A percentile compares a stretch with the other conserved stretches of the same genome.
phyloP scores from a whole-genome alignment of 345 rosid species.

The Theobroma cacao region DNA sequence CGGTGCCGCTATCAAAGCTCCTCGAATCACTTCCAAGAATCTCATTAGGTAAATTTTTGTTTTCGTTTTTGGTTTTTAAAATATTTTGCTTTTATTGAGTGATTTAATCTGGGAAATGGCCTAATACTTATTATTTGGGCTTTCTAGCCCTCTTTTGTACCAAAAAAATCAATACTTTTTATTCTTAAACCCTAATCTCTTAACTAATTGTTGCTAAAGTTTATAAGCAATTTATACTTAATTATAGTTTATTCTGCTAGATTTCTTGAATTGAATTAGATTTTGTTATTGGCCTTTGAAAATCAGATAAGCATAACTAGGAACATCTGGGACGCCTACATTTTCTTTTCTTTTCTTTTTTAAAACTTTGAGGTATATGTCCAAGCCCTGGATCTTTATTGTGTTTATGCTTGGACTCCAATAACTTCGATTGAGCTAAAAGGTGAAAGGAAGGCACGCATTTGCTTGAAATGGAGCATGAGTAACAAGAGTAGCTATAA shows the following conservation, averaged over 20 bases:
- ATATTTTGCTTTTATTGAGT: background rate
- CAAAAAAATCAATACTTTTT: no score
- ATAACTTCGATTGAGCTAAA: background rate
- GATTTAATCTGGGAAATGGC: background rate
- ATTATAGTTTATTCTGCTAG: background rate
- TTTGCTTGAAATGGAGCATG: background rate
- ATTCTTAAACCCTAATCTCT: slow-evolving; percentile 6
- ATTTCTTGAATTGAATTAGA: background rate
- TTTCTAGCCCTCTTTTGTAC: no score
- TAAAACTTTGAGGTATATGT: background rate
- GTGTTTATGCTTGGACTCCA: background rate
- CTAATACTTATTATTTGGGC: background rate
- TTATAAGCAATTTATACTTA: background rate
- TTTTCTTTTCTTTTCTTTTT: background rate
- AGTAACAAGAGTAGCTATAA: background rate
- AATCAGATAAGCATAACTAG: background rate
- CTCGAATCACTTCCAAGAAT: slow-evolving; percentile 96
- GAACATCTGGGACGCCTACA: background rate
- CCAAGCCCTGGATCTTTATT: background rate
- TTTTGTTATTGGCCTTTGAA: background rate
- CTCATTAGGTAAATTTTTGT: slow-evolving; percentile 60
- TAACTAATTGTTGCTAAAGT: background rate
- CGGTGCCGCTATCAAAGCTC: slow-evolving; percentile 98
- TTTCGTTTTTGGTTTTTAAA: background rate
- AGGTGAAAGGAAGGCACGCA: background rate